A percentile compares a stretch with the other conserved stretches of the same genome.
Evolutionary conservation across 164 flowering plant genomes (phyloP).

Genomic region (Saururus chinensis): DNA sequence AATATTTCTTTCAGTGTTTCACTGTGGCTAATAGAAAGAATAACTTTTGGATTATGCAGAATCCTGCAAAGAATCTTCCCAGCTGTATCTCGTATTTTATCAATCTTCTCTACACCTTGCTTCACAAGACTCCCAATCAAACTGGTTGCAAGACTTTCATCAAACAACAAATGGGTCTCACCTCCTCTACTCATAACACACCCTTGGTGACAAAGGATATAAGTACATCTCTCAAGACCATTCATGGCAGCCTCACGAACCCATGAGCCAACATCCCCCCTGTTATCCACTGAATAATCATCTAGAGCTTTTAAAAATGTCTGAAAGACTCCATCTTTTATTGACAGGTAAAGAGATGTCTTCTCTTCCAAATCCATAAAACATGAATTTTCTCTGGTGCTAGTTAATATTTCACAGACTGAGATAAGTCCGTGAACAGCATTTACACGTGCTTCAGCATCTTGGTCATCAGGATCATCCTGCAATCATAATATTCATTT

Average conservation of each 20-base stretch:
- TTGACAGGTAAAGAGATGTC: conserved; percentile 31
- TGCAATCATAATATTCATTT: conserved; percentile 18
- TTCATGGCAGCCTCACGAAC: conserved; percentile 94
- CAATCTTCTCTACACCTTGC: conserved; percentile 97
- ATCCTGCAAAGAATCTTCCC: conserved; percentile 70
- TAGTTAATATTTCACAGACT: conserved; percentile 71
- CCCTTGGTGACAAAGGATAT: conserved; percentile 51
- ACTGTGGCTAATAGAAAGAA: conserved; percentile 61
- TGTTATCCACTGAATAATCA: conserved; percentile 90
- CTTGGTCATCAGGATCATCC: conserved; percentile 80
- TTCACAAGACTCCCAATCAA: conserved; percentile 66
- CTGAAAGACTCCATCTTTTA: conserved; percentile 66
- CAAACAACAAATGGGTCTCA: conserved; percentile 30
- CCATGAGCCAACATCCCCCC: conserved; percentile 99
- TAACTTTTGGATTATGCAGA: conserved; percentile 35
- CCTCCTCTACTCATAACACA: conserved; percentile 9
- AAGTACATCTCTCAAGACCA: conserved; percentile 80
- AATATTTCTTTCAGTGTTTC: conserved; percentile 57
- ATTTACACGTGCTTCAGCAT: conserved; percentile 97
- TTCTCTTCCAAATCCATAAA: conserved; percentile 28
- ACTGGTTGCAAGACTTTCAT: conserved; percentile 44
- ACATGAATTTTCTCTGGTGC: conserved; percentile 16
- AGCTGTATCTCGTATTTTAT: conserved; percentile 74
- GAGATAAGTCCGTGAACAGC: conserved; percentile 80
- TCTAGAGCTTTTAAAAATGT: conserved; percentile 75